Conservation (phyloP, 2,329 filamentous ascomycete species). For the Madurella fahalii region DNA sequence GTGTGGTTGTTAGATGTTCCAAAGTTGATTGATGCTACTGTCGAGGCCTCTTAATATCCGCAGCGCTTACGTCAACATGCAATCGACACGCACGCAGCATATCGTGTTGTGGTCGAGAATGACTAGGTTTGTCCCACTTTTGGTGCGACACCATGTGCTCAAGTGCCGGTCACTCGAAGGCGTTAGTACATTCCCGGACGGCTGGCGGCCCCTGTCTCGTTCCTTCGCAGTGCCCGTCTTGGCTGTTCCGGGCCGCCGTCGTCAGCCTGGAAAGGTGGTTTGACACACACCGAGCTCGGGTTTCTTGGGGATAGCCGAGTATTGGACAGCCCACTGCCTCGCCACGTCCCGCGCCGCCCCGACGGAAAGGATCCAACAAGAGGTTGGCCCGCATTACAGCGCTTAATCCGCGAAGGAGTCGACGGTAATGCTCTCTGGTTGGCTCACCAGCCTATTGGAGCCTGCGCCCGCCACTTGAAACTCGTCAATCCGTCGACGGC, state of each 20-base stretch:
- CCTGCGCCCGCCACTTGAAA: conserved; percentile 12
- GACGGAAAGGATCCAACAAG: neutral
- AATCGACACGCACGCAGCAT: neutral
- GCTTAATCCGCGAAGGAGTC: too few species aligned
- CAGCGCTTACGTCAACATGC: neutral
- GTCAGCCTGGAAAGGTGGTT: neutral
- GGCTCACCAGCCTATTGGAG: too few species aligned
- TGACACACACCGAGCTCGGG: conserved; percentile 8
- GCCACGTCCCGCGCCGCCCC: neutral
- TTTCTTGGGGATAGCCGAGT: neutral
- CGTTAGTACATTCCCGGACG: neutral
- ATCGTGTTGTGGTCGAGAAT: neutral
- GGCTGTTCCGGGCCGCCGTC: neutral
- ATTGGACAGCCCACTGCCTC: neutral
- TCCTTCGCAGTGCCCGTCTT: conserved; percentile 2
- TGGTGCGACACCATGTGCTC: conserved; percentile 4
- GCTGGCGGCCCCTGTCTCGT: neutral
- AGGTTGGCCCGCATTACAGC: neutral
- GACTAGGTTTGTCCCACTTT: neutral
- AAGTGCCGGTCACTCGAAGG: conserved; percentile 3
- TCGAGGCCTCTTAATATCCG: too few species aligned
- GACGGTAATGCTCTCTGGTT: too few species aligned
- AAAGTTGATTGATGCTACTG: too few species aligned
- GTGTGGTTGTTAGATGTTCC: too few species aligned
- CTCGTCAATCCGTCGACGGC: conserved; percentile 8